phyloP scores from a whole-genome alignment of 495 filamentous ascomycete genomes.

The Coniosporium apollinis region DNA sequence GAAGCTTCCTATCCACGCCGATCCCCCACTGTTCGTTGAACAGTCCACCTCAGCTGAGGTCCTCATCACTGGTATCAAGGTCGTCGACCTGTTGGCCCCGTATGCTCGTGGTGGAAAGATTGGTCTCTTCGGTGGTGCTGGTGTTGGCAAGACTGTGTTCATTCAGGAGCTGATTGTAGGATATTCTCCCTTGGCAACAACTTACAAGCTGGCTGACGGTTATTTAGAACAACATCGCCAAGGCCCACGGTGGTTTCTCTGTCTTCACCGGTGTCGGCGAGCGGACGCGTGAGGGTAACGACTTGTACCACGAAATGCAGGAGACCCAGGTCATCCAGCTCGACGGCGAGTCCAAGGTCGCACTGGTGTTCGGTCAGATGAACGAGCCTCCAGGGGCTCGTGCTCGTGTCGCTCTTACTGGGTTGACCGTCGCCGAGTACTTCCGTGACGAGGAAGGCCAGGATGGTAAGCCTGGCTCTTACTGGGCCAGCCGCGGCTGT shows the following conservation, averaged over 20 bases:
- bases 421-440: slow-evolving; percentile 80
- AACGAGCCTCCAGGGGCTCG: slow-evolving; percentile 99
- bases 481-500: slow-evolving; percentile 1
- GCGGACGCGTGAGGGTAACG: slow-evolving; percentile 99
- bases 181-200: slow-evolving; percentile 5
- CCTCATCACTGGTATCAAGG: slow-evolving; percentile 98
- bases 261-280: slow-evolving; percentile 99
- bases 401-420: slow-evolving; percentile 98
- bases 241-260: slow-evolving; percentile 99
- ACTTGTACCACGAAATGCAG: slow-evolving; percentile 99
- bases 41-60: slow-evolving; percentile 93
- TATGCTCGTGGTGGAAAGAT: slow-evolving; percentile 99
- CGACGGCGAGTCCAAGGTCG: slow-evolving; percentile 98
- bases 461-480: slow-evolving; percentile 38
- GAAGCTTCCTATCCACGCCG: slow-evolving; percentile 80
- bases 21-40: slow-evolving; percentile 76
- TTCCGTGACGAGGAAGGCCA: slow-evolving; percentile 97
- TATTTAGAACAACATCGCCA: slow-evolving; percentile 99
- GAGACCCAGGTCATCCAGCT: slow-evolving; percentile 99
- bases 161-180: slow-evolving; percentile 96
- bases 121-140: slow-evolving; percentile 99
- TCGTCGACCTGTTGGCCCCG: slow-evolving; percentile 93
- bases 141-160: slow-evolving; percentile 99
- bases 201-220: not conserved
- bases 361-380: slow-evolving; percentile 99